These are phyloP conservation scores for Talaromyces sp. DNA, from an alignment of 2,329 filamentous ascomycete species.

Conservation along the genomic window DNA sequence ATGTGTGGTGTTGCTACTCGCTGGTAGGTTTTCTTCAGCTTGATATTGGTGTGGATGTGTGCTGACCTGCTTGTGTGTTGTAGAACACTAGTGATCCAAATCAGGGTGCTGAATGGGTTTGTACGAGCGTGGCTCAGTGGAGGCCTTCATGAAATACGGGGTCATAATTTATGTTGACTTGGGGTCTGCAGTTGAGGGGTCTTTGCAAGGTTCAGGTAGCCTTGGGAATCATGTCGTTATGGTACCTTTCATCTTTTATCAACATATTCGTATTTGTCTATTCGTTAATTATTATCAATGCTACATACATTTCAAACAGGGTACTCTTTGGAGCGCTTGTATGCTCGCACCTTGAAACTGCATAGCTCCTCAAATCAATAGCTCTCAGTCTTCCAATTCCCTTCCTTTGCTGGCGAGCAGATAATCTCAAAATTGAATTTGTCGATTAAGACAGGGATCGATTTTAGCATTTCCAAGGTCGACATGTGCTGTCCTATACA, in stretches of 20 bases:
- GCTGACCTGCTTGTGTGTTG: neutral
- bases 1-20: constrained; percentile 18
- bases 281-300: neutral
- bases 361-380: constrained; percentile 6
- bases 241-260: neutral
- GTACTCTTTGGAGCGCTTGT: neutral
- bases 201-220: neutral
- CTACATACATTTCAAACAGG: neutral
- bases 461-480: constrained; percentile 22
- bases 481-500: constrained; percentile 29
- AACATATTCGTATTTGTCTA: neutral
- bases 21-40: constrained; percentile 6
- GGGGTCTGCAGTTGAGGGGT: neutral
- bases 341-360: neutral
- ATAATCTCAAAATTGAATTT: constrained; percentile 17
- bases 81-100: constrained; percentile 3
- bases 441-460: constrained; percentile 24
- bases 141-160: neutral
- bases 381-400: constrained; percentile 4
- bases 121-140: constrained; percentile 15
- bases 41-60: neutral
- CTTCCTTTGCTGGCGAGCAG: neutral
- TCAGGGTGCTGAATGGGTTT: constrained; percentile 11
- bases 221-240: neutral
- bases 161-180: neutral